These are phyloP conservation scores for Mycena sp. DNA, from an alignment of 1,284 basidiomycete species.

Conservation along the genomic window DNA sequence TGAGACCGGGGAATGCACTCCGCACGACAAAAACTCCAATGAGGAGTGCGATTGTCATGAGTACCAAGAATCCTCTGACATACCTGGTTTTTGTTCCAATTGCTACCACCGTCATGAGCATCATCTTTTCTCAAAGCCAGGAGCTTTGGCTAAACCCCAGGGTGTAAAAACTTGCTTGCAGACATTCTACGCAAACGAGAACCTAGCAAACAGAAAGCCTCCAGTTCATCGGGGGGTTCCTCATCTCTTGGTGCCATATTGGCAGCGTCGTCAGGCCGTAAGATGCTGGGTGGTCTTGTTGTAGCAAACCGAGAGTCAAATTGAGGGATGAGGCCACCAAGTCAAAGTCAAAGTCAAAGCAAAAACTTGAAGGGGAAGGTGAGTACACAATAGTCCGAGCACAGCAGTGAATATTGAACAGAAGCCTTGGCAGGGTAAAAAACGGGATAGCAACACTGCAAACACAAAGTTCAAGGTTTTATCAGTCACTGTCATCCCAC, in stretches of 20 bases:
- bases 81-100: not conserved
- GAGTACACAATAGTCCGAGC: not conserved
- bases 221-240: not conserved
- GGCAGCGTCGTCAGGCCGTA: not conserved
- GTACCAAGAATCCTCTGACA: not conserved
- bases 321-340: not conserved
- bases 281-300: not conserved
- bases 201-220: not conserved
- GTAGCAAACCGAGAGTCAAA: not conserved
- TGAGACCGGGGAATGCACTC: not conserved
- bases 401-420: not conserved
- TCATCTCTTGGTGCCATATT: not conserved
- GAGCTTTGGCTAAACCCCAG: not conserved
- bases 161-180: not conserved
- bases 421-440: not conserved
- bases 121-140: not conserved
- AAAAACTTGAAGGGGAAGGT: not conserved
- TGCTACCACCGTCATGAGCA: not conserved
- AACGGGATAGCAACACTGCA: not conserved
- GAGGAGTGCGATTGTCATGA: constrained; percentile 3
- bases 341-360: not conserved
- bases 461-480: not conserved
- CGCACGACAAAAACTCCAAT: not conserved
- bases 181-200: not conserved
- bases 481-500: not conserved